Evolutionary conservation across 306 rosid genomes (phyloP).

Genomic region (Trifolium dubium): DNA sequence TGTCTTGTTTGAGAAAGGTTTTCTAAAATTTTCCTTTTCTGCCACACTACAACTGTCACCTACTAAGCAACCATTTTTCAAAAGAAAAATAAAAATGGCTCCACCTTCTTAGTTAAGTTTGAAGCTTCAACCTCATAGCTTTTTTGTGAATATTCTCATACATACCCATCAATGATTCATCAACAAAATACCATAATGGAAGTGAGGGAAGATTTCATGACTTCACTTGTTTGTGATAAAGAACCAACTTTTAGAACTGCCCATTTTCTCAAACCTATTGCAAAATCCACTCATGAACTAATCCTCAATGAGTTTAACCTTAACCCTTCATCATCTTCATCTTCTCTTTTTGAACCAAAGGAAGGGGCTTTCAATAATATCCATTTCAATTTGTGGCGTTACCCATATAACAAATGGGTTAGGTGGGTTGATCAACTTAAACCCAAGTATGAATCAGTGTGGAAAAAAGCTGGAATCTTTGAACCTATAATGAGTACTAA

Average conservation of each 20-base stretch:
- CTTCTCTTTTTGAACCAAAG: slow-evolving; percentile 28
- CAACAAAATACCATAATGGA: slow-evolving; percentile 38
- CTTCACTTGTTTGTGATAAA: slow-evolving; percentile 55
- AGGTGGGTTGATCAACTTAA: slow-evolving; percentile 47
- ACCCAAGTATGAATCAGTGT: slow-evolving; percentile 35
- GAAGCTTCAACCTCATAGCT: too few relatives aligned
- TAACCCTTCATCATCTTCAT: slow-evolving; percentile 1
- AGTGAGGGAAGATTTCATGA: slow-evolving; percentile 48
- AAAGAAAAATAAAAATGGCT: too few relatives aligned
- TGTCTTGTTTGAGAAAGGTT: too few relatives aligned
- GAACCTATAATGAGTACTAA: slow-evolving; percentile 54
- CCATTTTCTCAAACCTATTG: slow-evolving; percentile 53
- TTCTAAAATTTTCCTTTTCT: too few relatives aligned
- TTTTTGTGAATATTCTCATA: too few relatives aligned
- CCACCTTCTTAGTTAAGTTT: too few relatives aligned
- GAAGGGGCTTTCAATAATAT: slow-evolving; percentile 29
- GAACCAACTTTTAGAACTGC: slow-evolving; percentile 46
- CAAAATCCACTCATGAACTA: slow-evolving; percentile 12
- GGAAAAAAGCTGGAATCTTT: slow-evolving; percentile 55
- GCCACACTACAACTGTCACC: too few relatives aligned
- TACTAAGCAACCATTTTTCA: too few relatives aligned
- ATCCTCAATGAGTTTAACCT: neutral
- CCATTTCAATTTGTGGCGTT: slow-evolving; percentile 42
- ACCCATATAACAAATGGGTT: slow-evolving; percentile 19
- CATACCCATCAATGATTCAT: too few relatives aligned